These are phyloP conservation scores for Aspergillus ustus DNA, from an alignment of 2,329 filamentous ascomycete species.

Conservation along the genomic window DNA sequence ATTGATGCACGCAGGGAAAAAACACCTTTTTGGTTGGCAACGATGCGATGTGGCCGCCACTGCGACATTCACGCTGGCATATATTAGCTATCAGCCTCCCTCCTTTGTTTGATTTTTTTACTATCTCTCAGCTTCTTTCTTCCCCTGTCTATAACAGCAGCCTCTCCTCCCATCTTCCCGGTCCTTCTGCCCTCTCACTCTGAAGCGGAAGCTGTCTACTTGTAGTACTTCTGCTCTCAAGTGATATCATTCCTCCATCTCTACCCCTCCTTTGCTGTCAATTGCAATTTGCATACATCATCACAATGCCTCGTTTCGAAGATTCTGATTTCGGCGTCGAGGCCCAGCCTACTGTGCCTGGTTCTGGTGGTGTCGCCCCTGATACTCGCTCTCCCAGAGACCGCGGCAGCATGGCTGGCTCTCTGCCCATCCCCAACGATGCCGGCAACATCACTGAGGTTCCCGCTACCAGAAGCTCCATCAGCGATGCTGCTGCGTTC, in stretches of 20 bases:
- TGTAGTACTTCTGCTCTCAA: neutral
- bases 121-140: slow-evolving; percentile 3
- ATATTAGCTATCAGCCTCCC: slow-evolving; percentile 10
- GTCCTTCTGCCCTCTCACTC: slow-evolving; percentile 9
- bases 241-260: slow-evolving; percentile 2
- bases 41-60: slow-evolving; percentile 15
- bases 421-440: slow-evolving; percentile 50
- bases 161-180: neutral
- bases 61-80: neutral
- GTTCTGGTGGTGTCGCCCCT: slow-evolving; percentile 14
- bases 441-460: slow-evolving; percentile 66
- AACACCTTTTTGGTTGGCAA: slow-evolving; percentile 7
- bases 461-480: slow-evolving; percentile 68
- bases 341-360: slow-evolving; percentile 28
- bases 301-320: slow-evolving; percentile 65
- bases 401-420: slow-evolving; percentile 30
- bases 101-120: slow-evolving; percentile 6
- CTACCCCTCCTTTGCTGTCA: slow-evolving; percentile 12
- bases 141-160: neutral
- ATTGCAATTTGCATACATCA: slow-evolving; percentile 16
- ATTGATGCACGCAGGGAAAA: slow-evolving; percentile 24
- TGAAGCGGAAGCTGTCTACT: neutral
- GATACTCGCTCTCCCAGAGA: slow-evolving; percentile 34
- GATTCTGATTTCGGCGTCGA: slow-evolving; percentile 59
- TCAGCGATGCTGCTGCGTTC: slow-evolving; percentile 69